phyloP scores from a whole-genome alignment of 1,139 yeast genomes.

The Nakaseomyces nivariensis region DNA sequence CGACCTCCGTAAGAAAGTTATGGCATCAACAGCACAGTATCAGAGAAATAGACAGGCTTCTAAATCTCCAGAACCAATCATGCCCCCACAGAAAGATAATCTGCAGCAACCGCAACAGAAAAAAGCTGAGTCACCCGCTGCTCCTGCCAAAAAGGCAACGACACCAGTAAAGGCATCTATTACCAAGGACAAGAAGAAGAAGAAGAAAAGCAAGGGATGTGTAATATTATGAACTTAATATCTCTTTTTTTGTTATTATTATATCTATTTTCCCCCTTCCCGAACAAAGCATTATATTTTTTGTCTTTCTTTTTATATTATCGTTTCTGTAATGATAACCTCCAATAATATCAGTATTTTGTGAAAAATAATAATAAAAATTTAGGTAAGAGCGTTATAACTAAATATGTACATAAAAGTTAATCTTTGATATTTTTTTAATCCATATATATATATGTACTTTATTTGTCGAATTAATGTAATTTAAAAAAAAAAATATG shows the following conservation, averaged over 20 bases:
- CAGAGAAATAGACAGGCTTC: not conserved
- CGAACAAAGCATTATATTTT: no score
- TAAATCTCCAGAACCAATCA: not conserved
- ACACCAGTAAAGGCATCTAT: not conserved
- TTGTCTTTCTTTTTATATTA: no score
- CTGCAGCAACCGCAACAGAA: no score
- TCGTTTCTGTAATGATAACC: no score
- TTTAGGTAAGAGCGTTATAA: no score
- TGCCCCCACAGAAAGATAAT: not conserved
- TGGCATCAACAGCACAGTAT: slow-evolving; percentile 1
- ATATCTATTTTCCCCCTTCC: not conserved
- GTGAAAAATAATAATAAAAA: no score
- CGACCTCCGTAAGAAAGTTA: not conserved
- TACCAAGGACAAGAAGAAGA: slow-evolving; percentile 1
- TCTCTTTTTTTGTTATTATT: not conserved
- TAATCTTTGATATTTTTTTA: no score
- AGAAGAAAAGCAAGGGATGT: not conserved
- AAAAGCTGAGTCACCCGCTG: not conserved
- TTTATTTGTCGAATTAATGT: no score
- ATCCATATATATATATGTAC: no score
- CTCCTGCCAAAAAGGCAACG: not conserved
- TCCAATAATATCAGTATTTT: no score
- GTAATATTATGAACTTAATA: not conserved
- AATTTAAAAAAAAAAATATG: not conserved
- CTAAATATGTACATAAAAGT: no score